Base-by-base conservation (phyloP, 768 basidiomycete species). In the Imleria badia region DNA sequence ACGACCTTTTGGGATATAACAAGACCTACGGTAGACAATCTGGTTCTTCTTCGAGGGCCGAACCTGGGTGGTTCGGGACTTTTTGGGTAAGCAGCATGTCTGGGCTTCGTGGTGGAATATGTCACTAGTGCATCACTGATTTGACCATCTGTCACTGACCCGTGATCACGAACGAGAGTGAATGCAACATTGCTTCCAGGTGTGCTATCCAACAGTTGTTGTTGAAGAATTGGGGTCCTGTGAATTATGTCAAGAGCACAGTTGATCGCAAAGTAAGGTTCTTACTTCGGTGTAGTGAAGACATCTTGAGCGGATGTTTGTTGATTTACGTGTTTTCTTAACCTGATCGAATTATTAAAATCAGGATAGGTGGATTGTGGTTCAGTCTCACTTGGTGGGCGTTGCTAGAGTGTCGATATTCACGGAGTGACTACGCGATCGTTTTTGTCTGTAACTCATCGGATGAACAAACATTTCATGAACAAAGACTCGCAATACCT, bases 321-420 rank as follows among this genome's bases (percentile, higher is more conserved):
- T 30, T 58, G 50, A 23, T 11, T 20, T 20, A 13, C 31, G 10
- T 33, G 38, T 40, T 52, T 61, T 47, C 30, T 52, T 14, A 43
- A 7, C 49, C 65, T 67, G 14, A 14, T 38, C 8, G 33, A 22
- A 29, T 9, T 3, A 31, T 39, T 23, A 34, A 20, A 22, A 38
- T 42, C 4, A 0, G 13, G 15, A 19, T 5, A 6, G 0, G 26
- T 22, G 23, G 12, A 0, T 23, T 29, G 1, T 8, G 11, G 17
- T 46, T 14, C 40, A 39, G 39, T 23, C 62, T 64, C 35, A 71
- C 70, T 70, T 70, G 38, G 39, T 41, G 0, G 64, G 66, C 2
- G 62, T 59, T 17, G 23, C 42, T n/a, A 46, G 11, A 38, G 34
- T 44, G 36, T 56, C 35, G 33, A 35, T 35, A 33, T 58, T 59